A percentile compares a stretch with the other conserved stretches of the same genome.
These are phyloP conservation scores for Agrocybe praecox DNA, from an alignment of 768 basidiomycete genomes.

Conservation along the genomic window DNA sequence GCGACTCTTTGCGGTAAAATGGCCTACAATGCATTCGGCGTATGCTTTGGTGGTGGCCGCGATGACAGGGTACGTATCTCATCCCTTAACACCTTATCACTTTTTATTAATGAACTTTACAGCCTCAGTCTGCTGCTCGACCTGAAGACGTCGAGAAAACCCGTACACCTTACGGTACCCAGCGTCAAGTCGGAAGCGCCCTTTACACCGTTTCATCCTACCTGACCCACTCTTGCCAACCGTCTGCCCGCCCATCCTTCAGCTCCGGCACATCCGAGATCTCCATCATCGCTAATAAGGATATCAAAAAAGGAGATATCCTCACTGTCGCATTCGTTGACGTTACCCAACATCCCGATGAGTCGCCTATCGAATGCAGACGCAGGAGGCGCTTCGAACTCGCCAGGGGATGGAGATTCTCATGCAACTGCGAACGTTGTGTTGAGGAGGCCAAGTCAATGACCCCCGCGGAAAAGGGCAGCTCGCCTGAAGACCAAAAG, in stretches of 20 bases:
- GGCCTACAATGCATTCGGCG: constrained; percentile 77
- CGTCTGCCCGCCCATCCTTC: constrained; percentile 69
- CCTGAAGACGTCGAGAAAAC: constrained; percentile 77
- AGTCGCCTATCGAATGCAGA: constrained; percentile 56
- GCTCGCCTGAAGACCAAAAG: constrained; percentile 31
- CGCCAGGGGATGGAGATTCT: constrained; percentile 81
- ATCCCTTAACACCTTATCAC: constrained; percentile 1
- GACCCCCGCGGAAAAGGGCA: constrained; percentile 32
- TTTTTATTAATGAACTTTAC: background rate
- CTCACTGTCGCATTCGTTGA: constrained; percentile 80
- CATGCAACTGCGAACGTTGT: constrained; percentile 73
- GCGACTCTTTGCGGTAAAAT: constrained; percentile 67
- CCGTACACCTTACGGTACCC: constrained; percentile 76
- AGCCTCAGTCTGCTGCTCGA: constrained; percentile 56
- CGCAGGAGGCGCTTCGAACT: constrained; percentile 72
- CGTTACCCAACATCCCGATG: constrained; percentile 54
- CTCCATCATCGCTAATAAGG: constrained; percentile 64
- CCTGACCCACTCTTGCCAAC: constrained; percentile 75
- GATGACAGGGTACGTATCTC: constrained; percentile 71
- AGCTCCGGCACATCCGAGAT: constrained; percentile 67
- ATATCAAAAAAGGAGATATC: constrained; percentile 76
- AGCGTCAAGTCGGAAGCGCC: constrained; percentile 74
- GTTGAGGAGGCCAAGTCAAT: constrained; percentile 49
- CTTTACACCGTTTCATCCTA: constrained; percentile 81
- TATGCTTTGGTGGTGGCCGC: constrained; percentile 66